Conservation (phyloP, 164 flowering plant genomes). For the Echeveria elegans region DNA sequence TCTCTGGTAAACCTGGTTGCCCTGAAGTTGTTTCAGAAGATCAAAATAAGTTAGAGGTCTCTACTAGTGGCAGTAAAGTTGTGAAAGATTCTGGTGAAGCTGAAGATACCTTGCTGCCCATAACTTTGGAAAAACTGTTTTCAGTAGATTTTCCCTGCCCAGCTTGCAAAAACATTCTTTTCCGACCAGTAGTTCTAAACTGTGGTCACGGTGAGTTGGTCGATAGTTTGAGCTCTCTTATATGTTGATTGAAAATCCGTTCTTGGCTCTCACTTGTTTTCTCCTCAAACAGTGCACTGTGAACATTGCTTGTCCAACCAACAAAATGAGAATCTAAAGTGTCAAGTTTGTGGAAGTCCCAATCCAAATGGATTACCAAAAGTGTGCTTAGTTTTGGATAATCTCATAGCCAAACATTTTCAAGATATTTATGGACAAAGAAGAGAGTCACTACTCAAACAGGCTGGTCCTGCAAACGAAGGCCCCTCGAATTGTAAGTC, state of each 20-base stretch:
- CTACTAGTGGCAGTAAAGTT: neutral
- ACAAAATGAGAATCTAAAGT: conserved; percentile 29
- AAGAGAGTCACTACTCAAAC: conserved; percentile 22
- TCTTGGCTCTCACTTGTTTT: neutral
- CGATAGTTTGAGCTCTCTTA: neutral
- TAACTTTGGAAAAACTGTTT: neutral
- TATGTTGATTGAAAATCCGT: neutral
- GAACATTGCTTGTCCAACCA: conserved; percentile 35
- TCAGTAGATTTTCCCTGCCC: conserved; percentile 44
- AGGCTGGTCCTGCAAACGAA: conserved; percentile 18
- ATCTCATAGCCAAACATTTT: conserved; percentile 56
- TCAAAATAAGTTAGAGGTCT: neutral
- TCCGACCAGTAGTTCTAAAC: conserved; percentile 3
- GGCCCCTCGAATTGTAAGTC: conserved; percentile 30
- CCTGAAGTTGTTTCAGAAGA: neutral
- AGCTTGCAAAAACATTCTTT: conserved; percentile 23
- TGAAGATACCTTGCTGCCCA: neutral
- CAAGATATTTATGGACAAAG: conserved; percentile 43
- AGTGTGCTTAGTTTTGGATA: conserved; percentile 63
- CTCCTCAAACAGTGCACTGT: conserved; percentile 46
- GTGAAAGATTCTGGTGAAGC: neutral
- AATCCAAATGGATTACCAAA: conserved; percentile 62
- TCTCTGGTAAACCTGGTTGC: neutral
- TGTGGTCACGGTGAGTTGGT: conserved; percentile 49
- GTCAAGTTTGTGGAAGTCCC: conserved; percentile 44